Conservation (phyloP, 768 basidiomycete genomes). For the Suillus ampliporus region DNA sequence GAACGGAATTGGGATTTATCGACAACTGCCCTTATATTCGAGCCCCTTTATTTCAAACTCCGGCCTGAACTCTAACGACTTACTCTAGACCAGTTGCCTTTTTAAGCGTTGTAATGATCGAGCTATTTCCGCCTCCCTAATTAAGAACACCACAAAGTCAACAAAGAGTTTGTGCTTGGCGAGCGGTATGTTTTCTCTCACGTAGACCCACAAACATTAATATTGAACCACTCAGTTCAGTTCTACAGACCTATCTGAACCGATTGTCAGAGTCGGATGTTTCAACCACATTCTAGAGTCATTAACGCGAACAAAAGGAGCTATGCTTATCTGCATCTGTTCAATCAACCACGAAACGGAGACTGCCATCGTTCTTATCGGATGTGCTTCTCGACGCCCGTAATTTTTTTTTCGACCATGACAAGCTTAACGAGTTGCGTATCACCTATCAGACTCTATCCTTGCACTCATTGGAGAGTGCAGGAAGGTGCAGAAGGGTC, state of each 20-base stretch:
- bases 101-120: conserved; percentile 24
- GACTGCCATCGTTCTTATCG: conserved; percentile 1
- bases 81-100: conserved; percentile 31
- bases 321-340: neutral
- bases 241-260: neutral
- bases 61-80: conserved; percentile 42
- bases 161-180: conserved; percentile 4
- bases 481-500: too few species aligned
- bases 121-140: conserved; percentile 17
- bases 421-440: neutral
- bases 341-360: neutral
- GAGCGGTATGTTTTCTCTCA: neutral
- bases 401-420: neutral
- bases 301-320: neutral
- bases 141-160: conserved; percentile 6
- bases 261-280: neutral
- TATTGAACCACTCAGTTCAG: neutral
- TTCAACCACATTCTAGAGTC: neutral
- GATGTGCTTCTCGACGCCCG: neutral
- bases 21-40: conserved; percentile 50
- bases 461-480: too few species aligned
- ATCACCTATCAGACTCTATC: neutral
- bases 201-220: neutral
- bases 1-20: conserved; percentile 32
- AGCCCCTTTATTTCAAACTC: conserved; percentile 52